phyloP scores from a whole-genome alignment of 129 eudicot species.

The Scalesia atractyloides region DNA sequence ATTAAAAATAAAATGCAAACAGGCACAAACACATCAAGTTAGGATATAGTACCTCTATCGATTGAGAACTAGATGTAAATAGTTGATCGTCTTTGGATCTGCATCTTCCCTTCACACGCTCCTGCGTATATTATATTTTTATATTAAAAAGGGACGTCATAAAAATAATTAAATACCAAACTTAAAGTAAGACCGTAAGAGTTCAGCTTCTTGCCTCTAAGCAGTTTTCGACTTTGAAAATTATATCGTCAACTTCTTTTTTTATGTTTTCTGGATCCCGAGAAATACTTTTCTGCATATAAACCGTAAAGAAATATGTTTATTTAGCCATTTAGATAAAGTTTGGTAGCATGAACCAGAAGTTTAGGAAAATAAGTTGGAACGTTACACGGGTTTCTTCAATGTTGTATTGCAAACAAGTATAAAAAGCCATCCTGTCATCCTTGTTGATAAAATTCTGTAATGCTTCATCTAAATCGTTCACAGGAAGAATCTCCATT shows the following conservation, averaged over 20 bases:
- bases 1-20: not conserved
- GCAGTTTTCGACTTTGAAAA: slow-evolving; percentile 83
- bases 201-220: slow-evolving; percentile 70
- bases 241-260: slow-evolving; percentile 73
- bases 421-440: slow-evolving; percentile 80
- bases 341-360: not conserved
- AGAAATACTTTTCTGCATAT: slow-evolving; percentile 68
- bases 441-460: slow-evolving; percentile 94
- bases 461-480: slow-evolving; percentile 91
- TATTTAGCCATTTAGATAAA: not conserved
- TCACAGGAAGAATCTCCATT: slow-evolving; percentile 98
- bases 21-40: slow-evolving; percentile 16
- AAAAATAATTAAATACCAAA: not conserved
- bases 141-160: not conserved
- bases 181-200: slow-evolving; percentile 16
- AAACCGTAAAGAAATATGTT: slow-evolving; percentile 2
- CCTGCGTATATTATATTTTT: slow-evolving; percentile 45
- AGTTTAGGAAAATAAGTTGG: not conserved
- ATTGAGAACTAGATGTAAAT: slow-evolving; percentile 55
- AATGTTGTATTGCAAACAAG: slow-evolving; percentile 88
- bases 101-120: slow-evolving; percentile 75
- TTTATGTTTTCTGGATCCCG: slow-evolving; percentile 63
- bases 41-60: slow-evolving; percentile 52
- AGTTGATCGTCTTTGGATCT: slow-evolving; percentile 51
- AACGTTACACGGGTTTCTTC: slow-evolving; percentile 86